A percentile compares a stretch with the other conserved stretches of the same genome.
Evolutionary conservation across 2,329 filamentous ascomycete species (phyloP).

Genomic region (Colletotrichum brevisporum): DNA sequence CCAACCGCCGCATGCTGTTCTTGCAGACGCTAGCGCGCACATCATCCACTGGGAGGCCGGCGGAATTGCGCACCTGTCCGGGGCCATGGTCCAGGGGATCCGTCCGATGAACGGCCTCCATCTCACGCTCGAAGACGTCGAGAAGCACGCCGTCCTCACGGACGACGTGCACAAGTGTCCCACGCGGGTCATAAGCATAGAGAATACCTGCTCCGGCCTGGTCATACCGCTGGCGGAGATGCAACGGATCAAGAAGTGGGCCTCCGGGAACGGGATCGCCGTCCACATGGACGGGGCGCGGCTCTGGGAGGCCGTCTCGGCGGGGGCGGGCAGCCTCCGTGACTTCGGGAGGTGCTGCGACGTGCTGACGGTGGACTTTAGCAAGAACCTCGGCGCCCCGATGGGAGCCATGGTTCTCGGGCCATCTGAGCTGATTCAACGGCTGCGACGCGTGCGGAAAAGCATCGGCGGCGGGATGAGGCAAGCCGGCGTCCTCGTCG

Average conservation of each 20-base stretch:
- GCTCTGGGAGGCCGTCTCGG: constrained; percentile 64
- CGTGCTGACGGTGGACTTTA: constrained; percentile 71
- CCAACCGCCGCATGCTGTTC: constrained; percentile 78
- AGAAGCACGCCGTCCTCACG: constrained; percentile 49
- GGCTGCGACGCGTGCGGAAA: constrained; percentile 84
- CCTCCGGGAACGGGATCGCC: constrained; percentile 59
- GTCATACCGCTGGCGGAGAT: constrained; percentile 79
- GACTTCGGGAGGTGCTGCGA: constrained; percentile 63
- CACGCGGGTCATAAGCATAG: constrained; percentile 57
- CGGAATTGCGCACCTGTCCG: constrained; percentile 73
- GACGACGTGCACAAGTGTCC: constrained; percentile 61
- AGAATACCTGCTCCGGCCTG: constrained; percentile 66
- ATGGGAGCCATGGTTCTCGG: constrained; percentile 64
- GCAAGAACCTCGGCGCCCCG: constrained; percentile 67
- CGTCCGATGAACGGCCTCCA: constrained; percentile 53
- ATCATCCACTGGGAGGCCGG: constrained; percentile 73
- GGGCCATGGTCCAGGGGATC: constrained; percentile 70
- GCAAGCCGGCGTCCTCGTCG: constrained; percentile 82
- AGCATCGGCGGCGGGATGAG: constrained; percentile 84
- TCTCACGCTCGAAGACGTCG: constrained; percentile 59
- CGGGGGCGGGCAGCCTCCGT: constrained; percentile 56
- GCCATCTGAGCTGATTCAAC: constrained; percentile 69
- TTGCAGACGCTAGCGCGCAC: constrained; percentile 78
- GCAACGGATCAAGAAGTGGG: constrained; percentile 74
- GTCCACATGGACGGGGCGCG: constrained; percentile 68